Base-by-base conservation (phyloP, 345 rosid genomes). In the Streptanthus diversifolius region DNA sequence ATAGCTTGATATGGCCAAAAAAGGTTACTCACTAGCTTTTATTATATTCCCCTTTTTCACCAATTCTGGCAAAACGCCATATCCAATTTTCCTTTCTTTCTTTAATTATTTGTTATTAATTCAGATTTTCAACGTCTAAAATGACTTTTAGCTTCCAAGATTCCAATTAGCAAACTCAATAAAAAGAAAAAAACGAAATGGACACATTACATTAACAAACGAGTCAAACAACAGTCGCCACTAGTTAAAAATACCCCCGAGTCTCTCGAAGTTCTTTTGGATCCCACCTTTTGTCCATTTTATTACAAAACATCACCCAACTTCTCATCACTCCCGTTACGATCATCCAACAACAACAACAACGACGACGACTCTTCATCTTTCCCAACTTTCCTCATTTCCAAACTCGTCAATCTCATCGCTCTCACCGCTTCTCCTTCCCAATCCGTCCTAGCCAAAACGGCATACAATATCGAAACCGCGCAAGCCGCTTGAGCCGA, bases 401-500 rank as follows among this genome's bases (percentile, higher is more conserved):
- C 95, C 57, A 85, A 30, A 73, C 78, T 70, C 0, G 88, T 81
- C 7, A 87, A 76, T 59, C 85, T 83, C 86, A 56, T 88, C 0
- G 97, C 95, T 75, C 77, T 87, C 52, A 78, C 41, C 6, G 93
- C 96, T 80, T 93, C 99, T 0, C 77, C 86, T 65, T 91, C 97
- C 99, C 99, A 93, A 48, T 93, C 95, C 0, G 96, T 91, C 32
- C 82, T 66, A 0, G 65, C 79, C 83, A 89, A 65, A 65, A 93
- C 85, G 8, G 77, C 85, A 55, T 85, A 90, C 9, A 95, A 80
- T 40, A 95, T 77, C 0, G 93, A 95, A 62, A 85, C 65, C 0
- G 61, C 95, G 5, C 99, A 95, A 2, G 95, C 99, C 9, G 80
- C 85, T 79, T 93, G 99, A 44, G 99, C 99, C 0, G 97, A 86